Evolutionary conservation across 2,329 filamentous ascomycete genomes (phyloP).

Genomic region (Pseudogymnoascus sp.): DNA sequence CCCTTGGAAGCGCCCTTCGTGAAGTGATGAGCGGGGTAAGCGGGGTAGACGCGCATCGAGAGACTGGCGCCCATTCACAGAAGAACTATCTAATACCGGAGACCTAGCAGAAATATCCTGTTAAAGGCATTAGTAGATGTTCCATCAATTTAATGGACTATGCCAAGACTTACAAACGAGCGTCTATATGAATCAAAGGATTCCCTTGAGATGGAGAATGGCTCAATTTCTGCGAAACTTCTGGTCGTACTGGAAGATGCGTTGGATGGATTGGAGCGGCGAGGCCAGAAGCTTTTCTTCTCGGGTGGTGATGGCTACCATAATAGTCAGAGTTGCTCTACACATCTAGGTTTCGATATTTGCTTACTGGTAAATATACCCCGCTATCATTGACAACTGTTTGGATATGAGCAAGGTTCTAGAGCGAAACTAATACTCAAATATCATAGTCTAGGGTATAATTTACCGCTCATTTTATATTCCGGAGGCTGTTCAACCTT

Average conservation of each 20-base stretch:
- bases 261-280: constrained; percentile 39
- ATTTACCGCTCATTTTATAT: constrained; percentile 73
- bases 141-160: constrained; percentile 9
- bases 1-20: constrained; percentile 47
- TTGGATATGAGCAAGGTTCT: constrained; percentile 21
- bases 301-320: constrained; percentile 76
- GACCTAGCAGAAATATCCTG: constrained; percentile 88
- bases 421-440: constrained; percentile 13
- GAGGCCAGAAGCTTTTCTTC: constrained; percentile 71
- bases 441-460: constrained; percentile 11
- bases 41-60: constrained; percentile 63
- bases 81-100: constrained; percentile 54
- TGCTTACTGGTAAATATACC: constrained; percentile 78
- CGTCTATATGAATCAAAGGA: constrained; percentile 95
- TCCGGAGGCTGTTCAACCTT: constrained; percentile 52
- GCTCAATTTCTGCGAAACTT: constrained; percentile 74
- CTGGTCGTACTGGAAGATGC: constrained; percentile 44
- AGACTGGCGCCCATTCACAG: constrained; percentile 58
- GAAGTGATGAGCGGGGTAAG: constrained; percentile 51
- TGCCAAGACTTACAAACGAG: constrained; percentile 65
- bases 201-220: constrained; percentile 90
- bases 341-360: not conserved
- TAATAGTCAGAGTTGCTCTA: constrained; percentile 11
- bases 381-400: constrained; percentile 93
- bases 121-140: constrained; percentile 12